A percentile compares a stretch with the other conserved stretches of the same genome.
Conservation (phyloP, 1,284 basidiomycete genomes). For the Somion occarium region DNA sequence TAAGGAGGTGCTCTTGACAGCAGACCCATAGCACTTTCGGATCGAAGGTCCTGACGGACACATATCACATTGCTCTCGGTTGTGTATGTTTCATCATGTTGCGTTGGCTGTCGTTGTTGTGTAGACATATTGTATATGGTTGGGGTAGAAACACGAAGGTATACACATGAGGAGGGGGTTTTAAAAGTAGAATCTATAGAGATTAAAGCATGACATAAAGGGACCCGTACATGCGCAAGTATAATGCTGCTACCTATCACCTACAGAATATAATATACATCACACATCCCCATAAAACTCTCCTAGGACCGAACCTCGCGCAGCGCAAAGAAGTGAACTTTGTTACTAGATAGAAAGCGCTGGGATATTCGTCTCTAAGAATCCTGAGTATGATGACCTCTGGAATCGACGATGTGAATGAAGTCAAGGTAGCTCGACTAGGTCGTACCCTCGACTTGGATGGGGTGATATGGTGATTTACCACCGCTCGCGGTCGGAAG, state of each 20-base stretch:
- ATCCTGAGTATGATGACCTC: neutral
- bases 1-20: slow-evolving; percentile 23
- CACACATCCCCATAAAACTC: neutral
- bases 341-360: neutral
- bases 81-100: neutral
- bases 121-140: too few relatives aligned
- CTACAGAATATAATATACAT: neutral
- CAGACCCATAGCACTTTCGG: slow-evolving; percentile 12
- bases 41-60: neutral
- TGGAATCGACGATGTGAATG: neutral
- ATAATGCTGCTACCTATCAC: neutral
- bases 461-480: neutral
- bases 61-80: neutral
- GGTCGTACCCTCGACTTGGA: neutral
- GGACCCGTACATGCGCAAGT: neutral
- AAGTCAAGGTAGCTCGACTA: neutral
- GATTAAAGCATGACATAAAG: neutral
- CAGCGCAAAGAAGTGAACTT: neutral
- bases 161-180: too few relatives aligned
- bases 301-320: neutral
- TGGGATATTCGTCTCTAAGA: neutral
- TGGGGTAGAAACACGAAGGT: too few relatives aligned
- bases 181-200: neutral
- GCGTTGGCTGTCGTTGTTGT: too few relatives aligned
- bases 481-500: too few relatives aligned